These are phyloP conservation scores for Capsicum chinense DNA, from an alignment of 257 asterid species.

Conservation along the genomic window DNA sequence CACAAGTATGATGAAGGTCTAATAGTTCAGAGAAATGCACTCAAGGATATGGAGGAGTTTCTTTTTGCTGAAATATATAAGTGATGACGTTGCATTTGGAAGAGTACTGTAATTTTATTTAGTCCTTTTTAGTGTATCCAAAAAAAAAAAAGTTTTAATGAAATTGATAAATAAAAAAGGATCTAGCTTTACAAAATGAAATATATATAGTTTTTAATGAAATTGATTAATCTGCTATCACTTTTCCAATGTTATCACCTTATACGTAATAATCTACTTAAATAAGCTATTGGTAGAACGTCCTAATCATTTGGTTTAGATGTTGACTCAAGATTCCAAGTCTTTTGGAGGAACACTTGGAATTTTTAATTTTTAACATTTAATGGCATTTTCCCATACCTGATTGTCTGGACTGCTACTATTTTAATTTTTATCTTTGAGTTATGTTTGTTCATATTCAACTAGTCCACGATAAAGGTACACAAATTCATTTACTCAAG, in stretches of 20 bases:
- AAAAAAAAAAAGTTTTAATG: not conserved
- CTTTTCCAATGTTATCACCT: not conserved
- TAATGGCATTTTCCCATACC: not conserved
- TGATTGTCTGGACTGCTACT: not conserved
- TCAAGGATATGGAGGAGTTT: no score
- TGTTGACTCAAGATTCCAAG: constrained; percentile 12
- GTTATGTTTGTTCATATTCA: not conserved
- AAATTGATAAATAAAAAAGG: not conserved
- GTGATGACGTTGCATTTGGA: no score
- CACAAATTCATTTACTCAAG: not conserved
- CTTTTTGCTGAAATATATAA: no score
- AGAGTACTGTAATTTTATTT: no score
- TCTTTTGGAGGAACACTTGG: constrained; percentile 9
- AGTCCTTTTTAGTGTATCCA: no score
- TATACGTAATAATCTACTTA: not conserved
- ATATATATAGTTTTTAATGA: not conserved
- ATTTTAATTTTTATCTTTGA: not conserved
- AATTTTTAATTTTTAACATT: not conserved
- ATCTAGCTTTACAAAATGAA: not conserved
- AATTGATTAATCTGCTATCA: not conserved
- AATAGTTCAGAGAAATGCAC: no score
- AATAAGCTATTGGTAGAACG: not conserved
- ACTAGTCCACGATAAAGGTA: not conserved
- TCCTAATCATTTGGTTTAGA: constrained; percentile 25
- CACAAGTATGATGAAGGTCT: no score